Conservation (phyloP, 2,329 filamentous ascomycete genomes). For the Orbilia quercus region DNA sequence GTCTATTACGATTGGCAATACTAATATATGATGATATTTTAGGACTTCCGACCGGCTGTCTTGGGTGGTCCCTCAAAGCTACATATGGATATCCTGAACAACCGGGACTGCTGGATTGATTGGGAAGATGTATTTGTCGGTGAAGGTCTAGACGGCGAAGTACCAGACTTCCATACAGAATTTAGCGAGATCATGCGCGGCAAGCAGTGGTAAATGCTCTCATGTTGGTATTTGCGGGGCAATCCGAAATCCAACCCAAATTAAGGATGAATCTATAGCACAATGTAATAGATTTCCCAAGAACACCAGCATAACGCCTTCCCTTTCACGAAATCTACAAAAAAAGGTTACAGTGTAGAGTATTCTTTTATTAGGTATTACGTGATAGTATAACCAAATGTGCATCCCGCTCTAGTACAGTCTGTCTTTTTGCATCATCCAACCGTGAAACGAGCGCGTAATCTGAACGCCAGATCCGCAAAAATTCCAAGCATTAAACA, state of each 20-base stretch:
- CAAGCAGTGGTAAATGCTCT: constrained; percentile 69
- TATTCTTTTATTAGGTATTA: constrained; percentile 49
- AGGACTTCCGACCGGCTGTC: constrained; percentile 72
- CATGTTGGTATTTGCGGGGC: neutral
- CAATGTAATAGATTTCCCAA: too few relatives aligned
- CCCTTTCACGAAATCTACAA: neutral
- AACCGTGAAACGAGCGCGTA: constrained; percentile 27
- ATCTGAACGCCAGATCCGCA: constrained; percentile 42
- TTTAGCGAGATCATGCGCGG: constrained; percentile 86
- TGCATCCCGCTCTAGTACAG: constrained; percentile 45
- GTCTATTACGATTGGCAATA: neutral
- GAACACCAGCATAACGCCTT: too few relatives aligned
- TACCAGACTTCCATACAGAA: constrained; percentile 84
- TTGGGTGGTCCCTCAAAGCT: constrained; percentile 70
- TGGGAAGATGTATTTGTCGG: constrained; percentile 96
- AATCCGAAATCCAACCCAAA: too few relatives aligned
- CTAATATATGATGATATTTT: constrained; percentile 73
- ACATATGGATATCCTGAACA: constrained; percentile 88
- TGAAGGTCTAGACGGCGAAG: constrained; percentile 75
- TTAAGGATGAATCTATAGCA: too few relatives aligned
- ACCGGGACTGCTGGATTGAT: constrained; percentile 78
- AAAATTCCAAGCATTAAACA: constrained; percentile 39
- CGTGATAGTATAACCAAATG: constrained; percentile 14
- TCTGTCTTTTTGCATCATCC: constrained; percentile 17
- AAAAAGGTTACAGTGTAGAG: constrained; percentile 1